Evolutionary conservation across 306 rosid genomes (phyloP), one percentile per base, ranked within the genome.

Genomic region (Acacia crassicarpa): DNA sequence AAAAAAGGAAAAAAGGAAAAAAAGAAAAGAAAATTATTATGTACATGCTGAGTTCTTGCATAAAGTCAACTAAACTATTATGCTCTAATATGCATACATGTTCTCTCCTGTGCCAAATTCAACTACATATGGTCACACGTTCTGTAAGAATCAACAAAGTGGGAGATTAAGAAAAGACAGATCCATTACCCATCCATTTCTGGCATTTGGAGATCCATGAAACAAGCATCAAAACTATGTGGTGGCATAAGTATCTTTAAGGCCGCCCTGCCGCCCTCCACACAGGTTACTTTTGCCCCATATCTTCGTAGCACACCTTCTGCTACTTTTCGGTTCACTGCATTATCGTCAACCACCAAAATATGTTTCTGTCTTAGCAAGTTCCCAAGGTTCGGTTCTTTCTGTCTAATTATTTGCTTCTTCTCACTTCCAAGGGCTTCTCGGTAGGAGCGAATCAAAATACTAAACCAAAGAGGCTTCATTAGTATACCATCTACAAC

Each of bases 151-250:
- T 27, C 78, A 51, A 63, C 19, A 48, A 54, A 76, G 38, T 68
- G 11, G 69, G 44, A 54, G 63, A n/a, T 30, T 54, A 16, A 61
- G 76, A 81, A 67, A n/a, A 58, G 19, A 77, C 44, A 76, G 82
- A 83, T 70, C 62, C 78, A 54, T 87, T 95, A 95, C 99, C 99
- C 99, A n/a, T 95, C 94, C 98, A 95, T 95, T 89, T 92, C 97
- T 32, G 98, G 99, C 99, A 95, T 95, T 79, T 92, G 99, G 89
- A 95, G 96, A 90, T 95, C 99, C 99, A 95, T 95, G 91, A 95
- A 95, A 85, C 99, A 95, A 65, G 94, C 97, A 80, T 91, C 87
- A 58, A 93, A 92, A 81, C 33, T 72, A 83, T 95, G 99, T 2
- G 99, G 99, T 67, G 90, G 97, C 74, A 88, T 76, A 48, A 95